phyloP scores from a whole-genome alignment of 441 rosid species.

The Mallotus repandus region DNA sequence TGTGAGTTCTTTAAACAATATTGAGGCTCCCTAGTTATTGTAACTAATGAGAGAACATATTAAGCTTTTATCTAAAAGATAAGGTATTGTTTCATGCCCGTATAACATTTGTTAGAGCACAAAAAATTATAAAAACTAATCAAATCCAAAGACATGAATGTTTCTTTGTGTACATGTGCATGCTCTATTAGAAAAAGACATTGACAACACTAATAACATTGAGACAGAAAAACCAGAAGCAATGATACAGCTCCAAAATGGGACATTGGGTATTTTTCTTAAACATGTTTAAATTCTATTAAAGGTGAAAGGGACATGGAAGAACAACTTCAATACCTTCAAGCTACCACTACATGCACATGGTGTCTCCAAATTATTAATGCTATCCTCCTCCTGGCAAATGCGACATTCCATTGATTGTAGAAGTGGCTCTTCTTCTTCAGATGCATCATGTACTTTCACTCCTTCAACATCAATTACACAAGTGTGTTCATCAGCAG shows the following conservation, averaged over 20 bases:
- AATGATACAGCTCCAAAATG: neutral
- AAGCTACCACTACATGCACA: slow-evolving; percentile 84
- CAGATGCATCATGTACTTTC: slow-evolving; percentile 29
- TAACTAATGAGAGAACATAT: neutral
- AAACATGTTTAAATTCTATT: neutral
- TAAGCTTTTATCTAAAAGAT: neutral
- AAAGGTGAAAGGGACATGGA: neutral
- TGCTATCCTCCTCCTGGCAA: slow-evolving; percentile 82
- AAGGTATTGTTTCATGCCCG: neutral
- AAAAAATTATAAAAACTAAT: neutral
- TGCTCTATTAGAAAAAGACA: neutral
- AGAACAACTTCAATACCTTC: slow-evolving; percentile 42
- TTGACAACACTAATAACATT: neutral
- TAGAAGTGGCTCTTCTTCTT: slow-evolving; percentile 20
- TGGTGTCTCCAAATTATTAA: slow-evolving; percentile 72
- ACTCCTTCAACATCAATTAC: slow-evolving; percentile 37
- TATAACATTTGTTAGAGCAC: neutral
- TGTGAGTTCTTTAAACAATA: neutral
- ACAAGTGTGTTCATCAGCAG: slow-evolving; percentile 38
- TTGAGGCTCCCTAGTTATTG: neutral
- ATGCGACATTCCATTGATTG: slow-evolving; percentile 73
- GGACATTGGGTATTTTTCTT: neutral
- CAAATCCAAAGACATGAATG: neutral
- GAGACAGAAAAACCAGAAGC: neutral
- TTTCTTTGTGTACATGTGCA: neutral